A percentile compares a stretch with the other conserved stretches of the same genome.
Conservation (phyloP, 2,329 filamentous ascomycete species). For the Aureobasidium pullulans region DNA sequence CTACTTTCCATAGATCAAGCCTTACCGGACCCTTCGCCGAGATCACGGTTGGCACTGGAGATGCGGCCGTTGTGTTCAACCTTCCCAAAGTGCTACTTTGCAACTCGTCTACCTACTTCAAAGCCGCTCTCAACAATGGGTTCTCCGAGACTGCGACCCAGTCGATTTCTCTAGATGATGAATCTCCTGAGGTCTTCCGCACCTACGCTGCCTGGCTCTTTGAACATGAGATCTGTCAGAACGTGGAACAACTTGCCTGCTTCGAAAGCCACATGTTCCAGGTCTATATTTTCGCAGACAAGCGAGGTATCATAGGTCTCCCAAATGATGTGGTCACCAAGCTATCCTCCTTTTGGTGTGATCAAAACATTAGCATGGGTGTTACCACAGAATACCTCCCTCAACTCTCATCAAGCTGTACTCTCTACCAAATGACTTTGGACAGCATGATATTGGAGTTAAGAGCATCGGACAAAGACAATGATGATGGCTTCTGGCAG, state of each 20-base stretch:
- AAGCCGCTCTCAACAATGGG: not conserved
- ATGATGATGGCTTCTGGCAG: not conserved
- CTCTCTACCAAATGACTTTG: not conserved
- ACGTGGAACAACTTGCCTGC: not conserved
- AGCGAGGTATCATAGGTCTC: not conserved
- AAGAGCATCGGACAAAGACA: not conserved
- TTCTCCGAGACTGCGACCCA: not conserved
- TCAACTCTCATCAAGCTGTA: not conserved
- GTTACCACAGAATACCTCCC: not conserved
- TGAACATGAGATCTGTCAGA: not conserved
- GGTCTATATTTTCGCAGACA: not conserved
- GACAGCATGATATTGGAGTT: not conserved
- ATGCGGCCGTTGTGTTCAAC: not conserved
- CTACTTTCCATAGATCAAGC: not conserved
- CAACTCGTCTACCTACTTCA: not conserved
- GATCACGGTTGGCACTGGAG: not conserved
- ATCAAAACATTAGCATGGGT: not conserved
- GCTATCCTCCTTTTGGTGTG: not conserved
- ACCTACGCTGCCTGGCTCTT: not conserved
- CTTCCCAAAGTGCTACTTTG: not conserved
- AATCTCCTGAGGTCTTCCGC: not conserved
- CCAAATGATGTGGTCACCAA: not conserved
- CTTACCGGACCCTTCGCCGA: not conserved
- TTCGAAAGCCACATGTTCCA: not conserved
- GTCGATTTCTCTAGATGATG: not conserved